Conservation (phyloP, 768 basidiomycete species). For the Boletus subcaerulescens region DNA sequence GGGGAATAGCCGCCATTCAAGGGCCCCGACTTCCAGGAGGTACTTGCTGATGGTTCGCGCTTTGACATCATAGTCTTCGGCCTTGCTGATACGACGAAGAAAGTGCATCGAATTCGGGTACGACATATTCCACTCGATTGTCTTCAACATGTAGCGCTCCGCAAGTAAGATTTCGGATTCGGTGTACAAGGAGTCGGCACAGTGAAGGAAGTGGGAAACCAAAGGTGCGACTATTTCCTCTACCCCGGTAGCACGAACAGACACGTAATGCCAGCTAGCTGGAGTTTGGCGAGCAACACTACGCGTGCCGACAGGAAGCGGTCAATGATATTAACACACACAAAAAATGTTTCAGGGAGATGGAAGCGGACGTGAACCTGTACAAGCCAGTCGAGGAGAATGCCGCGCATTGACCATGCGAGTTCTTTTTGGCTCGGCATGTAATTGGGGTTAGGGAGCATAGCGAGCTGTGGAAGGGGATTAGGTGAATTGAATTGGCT, state of each 20-base stretch:
- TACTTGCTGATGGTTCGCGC: slow-evolving; percentile 89
- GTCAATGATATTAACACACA: slow-evolving; percentile 82
- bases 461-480: slow-evolving; percentile 48
- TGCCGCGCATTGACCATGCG: slow-evolving; percentile 85
- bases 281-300: slow-evolving; percentile 76
- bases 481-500: slow-evolving; percentile 2
- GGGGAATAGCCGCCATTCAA: slow-evolving; percentile 74
- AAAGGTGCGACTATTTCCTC: slow-evolving; percentile 92
- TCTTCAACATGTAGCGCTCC: slow-evolving; percentile 84
- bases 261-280: slow-evolving; percentile 86
- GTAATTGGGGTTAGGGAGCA: slow-evolving; percentile 81
- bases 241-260: slow-evolving; percentile 89
- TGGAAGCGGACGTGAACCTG: slow-evolving; percentile 87
- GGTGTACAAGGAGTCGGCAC: slow-evolving; percentile 74
- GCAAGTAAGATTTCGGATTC: slow-evolving; percentile 84
- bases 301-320: slow-evolving; percentile 52
- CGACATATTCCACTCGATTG: slow-evolving; percentile 80
- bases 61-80: slow-evolving; percentile 85
- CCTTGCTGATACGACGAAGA: slow-evolving; percentile 87
- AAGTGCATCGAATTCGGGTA: slow-evolving; percentile 90
- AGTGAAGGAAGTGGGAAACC: slow-evolving; percentile 73
- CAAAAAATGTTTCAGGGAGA: slow-evolving; percentile 87
- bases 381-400: slow-evolving; percentile 91
- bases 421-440: slow-evolving; percentile 82
- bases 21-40: slow-evolving; percentile 78